Percentiles rank a stretch among this genome's conserved stretches.
Conservation (phyloP, 768 basidiomycete species). For the Agrocybe pediades region DNA sequence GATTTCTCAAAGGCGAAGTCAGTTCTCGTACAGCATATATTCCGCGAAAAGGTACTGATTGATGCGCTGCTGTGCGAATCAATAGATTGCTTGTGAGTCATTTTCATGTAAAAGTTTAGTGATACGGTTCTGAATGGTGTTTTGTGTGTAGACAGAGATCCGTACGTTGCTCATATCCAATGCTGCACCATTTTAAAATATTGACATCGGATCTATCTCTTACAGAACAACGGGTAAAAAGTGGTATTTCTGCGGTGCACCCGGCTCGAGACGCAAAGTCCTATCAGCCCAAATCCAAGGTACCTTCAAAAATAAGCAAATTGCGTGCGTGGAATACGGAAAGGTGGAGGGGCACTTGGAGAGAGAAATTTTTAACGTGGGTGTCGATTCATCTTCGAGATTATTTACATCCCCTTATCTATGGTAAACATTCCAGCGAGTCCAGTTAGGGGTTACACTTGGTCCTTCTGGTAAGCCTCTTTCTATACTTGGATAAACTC, state of each 20-base stretch:
- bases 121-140: neutral
- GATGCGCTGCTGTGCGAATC: constrained; percentile 14
- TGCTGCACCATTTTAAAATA: neutral
- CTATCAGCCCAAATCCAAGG: constrained; percentile 23
- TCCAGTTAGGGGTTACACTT: constrained; percentile 53
- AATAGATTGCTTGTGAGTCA: constrained; percentile 45
- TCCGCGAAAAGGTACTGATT: neutral
- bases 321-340: constrained; percentile 56
- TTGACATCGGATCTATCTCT: neutral
- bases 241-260: constrained; percentile 22
- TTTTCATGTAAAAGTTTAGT: constrained; percentile 12
- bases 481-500: neutral
- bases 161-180: constrained; percentile 15
- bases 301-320: constrained; percentile 45
- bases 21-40: constrained; percentile 22
- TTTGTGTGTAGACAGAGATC: constrained; percentile 24
- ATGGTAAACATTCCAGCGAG: constrained; percentile 34
- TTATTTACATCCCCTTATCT: too few species aligned
- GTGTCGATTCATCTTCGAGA: constrained; percentile 5
- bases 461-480: constrained; percentile 43
- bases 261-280: constrained; percentile 19
- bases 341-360: constrained; percentile 53
- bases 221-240: constrained; percentile 22
- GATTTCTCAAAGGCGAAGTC: constrained; percentile 60
- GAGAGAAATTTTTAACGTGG: constrained; percentile 65